Base-by-base conservation (phyloP, 768 basidiomycete genomes). In the Mrakia blollopis region DNA sequence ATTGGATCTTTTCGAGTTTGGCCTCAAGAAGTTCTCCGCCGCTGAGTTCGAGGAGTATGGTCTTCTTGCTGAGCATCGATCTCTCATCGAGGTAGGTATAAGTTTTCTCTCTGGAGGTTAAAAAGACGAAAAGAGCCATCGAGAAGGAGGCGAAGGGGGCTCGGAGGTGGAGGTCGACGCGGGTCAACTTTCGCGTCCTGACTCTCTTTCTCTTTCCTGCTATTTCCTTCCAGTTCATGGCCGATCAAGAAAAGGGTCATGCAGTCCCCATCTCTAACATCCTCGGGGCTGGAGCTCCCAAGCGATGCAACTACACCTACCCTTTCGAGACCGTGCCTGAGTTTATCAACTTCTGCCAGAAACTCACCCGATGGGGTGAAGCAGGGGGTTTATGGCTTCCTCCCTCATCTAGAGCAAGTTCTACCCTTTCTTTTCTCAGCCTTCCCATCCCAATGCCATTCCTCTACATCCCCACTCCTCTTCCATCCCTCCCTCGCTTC, bases 331-430 rank as follows among this genome's bases (percentile, higher is more conserved):
- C 85, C 41, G 89, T 90, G 11, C 85, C 85, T 41, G 13, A 44
- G 72, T 75, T 35, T 21, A 61, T 61, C 57, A 44, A 68, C 10
- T 50, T 39, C 57, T 8, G 63, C 84, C 83, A 81, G 65, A 23
- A 25, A 25, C 54, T 88, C 25, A 88, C 88, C 0, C 85, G 87
- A 11, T 86, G 85, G 78, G 89, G 88, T 52, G 89, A 89, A 80
- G 86, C 86, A 0, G 89, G 89, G 16, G n/a, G 87, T 88, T 23
- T 88, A 87, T 21, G 72, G 89, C 13, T 90, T 90, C 85, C 82
- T 90, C n/a, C 84, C 87, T 72, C 88, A 89, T 81, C 86, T 91
- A 54, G 84, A 90, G n/a, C n/a, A n/a, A n/a, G n/a, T n/a, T n/a
- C n/a, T n/a, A n/a, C 39, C 6, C 39, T 41, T 41, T 41, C 39